Evolutionary conservation across 2,329 filamentous ascomycete genomes (phyloP).

Genomic region (Setomelanomma holmii): DNA sequence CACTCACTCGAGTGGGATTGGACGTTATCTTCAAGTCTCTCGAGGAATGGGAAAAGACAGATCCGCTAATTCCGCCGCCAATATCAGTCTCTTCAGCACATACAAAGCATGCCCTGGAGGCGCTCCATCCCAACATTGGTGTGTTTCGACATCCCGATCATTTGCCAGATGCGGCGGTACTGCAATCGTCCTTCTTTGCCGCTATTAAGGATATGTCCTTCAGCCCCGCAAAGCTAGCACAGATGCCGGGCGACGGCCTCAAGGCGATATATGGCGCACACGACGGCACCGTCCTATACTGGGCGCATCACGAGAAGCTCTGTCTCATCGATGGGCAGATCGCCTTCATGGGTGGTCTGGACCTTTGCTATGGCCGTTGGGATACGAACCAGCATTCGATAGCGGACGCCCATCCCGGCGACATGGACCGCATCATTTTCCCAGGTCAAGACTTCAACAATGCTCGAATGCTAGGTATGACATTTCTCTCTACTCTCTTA

Average conservation of each 20-base stretch:
- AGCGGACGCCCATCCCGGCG: slow-evolving; percentile 79
- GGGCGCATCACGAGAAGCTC: slow-evolving; percentile 94
- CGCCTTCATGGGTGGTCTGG: slow-evolving; percentile 91
- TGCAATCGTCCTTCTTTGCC: slow-evolving; percentile 65
- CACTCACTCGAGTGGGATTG: slow-evolving; percentile 51
- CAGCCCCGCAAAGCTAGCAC: slow-evolving; percentile 63
- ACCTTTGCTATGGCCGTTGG: slow-evolving; percentile 85
- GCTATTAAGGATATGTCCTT: slow-evolving; percentile 64
- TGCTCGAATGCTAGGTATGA: slow-evolving; percentile 74
- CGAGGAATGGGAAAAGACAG: slow-evolving; percentile 54
- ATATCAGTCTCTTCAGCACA: slow-evolving; percentile 69
- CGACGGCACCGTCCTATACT: slow-evolving; percentile 84
- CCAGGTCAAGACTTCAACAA: slow-evolving; percentile 96
- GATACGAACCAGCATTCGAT: slow-evolving; percentile 89
- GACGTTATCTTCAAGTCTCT: slow-evolving; percentile 54
- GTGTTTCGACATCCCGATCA: slow-evolving; percentile 94
- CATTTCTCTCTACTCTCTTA: not conserved
- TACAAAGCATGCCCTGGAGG: slow-evolving; percentile 80
- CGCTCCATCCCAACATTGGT: slow-evolving; percentile 80
- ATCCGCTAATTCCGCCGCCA: slow-evolving; percentile 54
- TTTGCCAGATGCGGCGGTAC: slow-evolving; percentile 72
- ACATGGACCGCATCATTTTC: slow-evolving; percentile 79
- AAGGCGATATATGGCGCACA: slow-evolving; percentile 82
- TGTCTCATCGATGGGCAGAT: slow-evolving; percentile 79
- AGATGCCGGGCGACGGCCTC: slow-evolving; percentile 74